These are phyloP conservation scores for Emiliania huxleyi DNA, from an alignment of 78 protist species.

Conservation along the genomic window DNA sequence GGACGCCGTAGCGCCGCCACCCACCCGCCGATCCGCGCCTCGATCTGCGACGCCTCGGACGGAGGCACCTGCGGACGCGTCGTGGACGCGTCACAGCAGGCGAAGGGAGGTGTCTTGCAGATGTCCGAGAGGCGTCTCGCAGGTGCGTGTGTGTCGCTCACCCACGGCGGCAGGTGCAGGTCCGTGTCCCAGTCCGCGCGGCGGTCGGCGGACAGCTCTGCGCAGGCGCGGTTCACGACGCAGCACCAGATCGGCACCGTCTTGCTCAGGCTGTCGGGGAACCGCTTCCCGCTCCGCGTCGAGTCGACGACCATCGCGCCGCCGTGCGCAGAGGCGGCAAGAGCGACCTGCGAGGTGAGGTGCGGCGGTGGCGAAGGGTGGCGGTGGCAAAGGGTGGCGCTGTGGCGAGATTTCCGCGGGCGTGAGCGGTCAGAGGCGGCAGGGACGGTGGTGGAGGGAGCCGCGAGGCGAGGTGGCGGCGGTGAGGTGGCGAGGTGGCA, in stretches of 20 bases:
- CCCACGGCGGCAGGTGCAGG: background rate
- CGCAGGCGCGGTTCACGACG: background rate
- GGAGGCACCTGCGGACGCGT: no score
- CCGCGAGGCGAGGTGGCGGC: no score
- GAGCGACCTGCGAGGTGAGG: no score
- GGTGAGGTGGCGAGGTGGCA: no score
- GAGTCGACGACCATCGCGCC: background rate
- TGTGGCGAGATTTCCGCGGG: no score
- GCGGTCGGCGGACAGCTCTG: background rate
- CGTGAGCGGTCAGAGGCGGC: no score
- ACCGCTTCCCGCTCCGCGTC: constrained; percentile 16
- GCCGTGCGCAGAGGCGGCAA: background rate
- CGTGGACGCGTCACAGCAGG: background rate
- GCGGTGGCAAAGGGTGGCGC: no score
- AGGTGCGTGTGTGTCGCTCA: no score
- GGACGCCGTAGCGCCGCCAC: background rate
- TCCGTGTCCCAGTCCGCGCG: background rate
- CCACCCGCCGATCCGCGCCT: background rate
- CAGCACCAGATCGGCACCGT: constrained; percentile 12
- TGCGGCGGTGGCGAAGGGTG: no score
- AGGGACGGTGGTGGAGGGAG: no score
- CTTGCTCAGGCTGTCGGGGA: constrained; percentile 4
- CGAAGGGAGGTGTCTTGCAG: background rate
- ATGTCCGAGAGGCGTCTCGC: background rate
- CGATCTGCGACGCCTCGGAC: background rate